A percentile compares a stretch with the other conserved stretches of the same genome.
Conservation (phyloP, 352 stramenopile genomes). For the Pythium dissimile region DNA sequence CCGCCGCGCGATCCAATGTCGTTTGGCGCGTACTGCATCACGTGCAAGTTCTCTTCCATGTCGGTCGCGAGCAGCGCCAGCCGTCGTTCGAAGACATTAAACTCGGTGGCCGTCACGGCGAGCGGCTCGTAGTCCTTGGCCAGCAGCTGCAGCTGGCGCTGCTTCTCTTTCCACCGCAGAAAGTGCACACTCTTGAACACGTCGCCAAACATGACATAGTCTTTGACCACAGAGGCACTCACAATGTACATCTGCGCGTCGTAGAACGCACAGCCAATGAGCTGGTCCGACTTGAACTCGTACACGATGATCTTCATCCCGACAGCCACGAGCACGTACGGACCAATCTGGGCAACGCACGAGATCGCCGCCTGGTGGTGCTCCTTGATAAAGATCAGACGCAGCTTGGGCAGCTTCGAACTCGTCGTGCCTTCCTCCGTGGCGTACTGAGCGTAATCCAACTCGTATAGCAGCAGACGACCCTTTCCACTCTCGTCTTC, state of each 20-base stretch:
- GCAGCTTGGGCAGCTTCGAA: constrained; percentile 75
- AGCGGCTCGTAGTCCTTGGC: constrained; percentile 87
- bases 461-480: constrained; percentile 80
- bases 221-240: constrained; percentile 75
- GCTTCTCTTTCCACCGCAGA: constrained; percentile 79
- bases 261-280: constrained; percentile 85
- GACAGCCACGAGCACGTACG: constrained; percentile 81
- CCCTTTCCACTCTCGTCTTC: constrained; percentile 86
- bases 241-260: constrained; percentile 88
- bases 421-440: constrained; percentile 68
- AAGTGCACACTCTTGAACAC: constrained; percentile 90
- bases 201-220: constrained; percentile 86
- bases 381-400: constrained; percentile 83
- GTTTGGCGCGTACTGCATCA: constrained; percentile 82
- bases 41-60: constrained; percentile 84
- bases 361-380: constrained; percentile 83
- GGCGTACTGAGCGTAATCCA: constrained; percentile 87
- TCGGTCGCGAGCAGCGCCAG: constrained; percentile 73
- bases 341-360: constrained; percentile 65
- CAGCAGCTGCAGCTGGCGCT: constrained; percentile 74
- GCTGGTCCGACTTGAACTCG: constrained; percentile 86
- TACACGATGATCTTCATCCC: constrained; percentile 89
- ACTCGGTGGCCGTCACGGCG: constrained; percentile 74
- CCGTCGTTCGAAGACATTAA: constrained; percentile 74
- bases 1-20: constrained; percentile 84